Conservation (phyloP, 768 basidiomycete species). For the Suillus placidus region DNA sequence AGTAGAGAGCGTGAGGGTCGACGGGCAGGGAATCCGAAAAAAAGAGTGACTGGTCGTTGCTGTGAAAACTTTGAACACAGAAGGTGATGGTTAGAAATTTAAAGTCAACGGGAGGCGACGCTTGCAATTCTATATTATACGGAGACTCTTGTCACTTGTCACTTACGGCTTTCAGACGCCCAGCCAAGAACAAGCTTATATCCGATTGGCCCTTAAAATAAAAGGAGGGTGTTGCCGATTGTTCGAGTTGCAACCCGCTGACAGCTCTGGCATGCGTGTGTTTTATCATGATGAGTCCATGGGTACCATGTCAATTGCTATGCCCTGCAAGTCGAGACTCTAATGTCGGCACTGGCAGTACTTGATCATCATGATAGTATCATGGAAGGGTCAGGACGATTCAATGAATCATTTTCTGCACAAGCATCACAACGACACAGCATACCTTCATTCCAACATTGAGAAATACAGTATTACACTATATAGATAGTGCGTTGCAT, state of each 20-base stretch:
- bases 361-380: neutral
- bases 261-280: neutral
- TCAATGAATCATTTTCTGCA: too few relatives aligned
- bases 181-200: neutral
- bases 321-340: neutral
- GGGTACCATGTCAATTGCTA: neutral
- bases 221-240: neutral
- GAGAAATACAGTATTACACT: too few relatives aligned
- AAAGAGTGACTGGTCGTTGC: conserved; percentile 27
- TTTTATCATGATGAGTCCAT: neutral
- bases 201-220: neutral
- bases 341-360: neutral
- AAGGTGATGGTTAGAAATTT: conserved; percentile 9
- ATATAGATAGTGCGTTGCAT: too few relatives aligned
- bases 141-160: neutral
- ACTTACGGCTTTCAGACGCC: conserved; percentile 2
- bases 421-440: too few relatives aligned
- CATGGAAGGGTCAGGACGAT: too few relatives aligned
- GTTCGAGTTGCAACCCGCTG: neutral
- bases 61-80: conserved; percentile 11
- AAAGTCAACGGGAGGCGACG: conserved; percentile 1
- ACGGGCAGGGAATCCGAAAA: neutral
- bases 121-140: neutral
- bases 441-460: too few relatives aligned
- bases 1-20: conserved; percentile 11